A percentile compares a stretch with the other conserved stretches of the same genome.
Conservation (phyloP, 2,329 filamentous ascomycete species). For the Sarocladium kiliense region DNA sequence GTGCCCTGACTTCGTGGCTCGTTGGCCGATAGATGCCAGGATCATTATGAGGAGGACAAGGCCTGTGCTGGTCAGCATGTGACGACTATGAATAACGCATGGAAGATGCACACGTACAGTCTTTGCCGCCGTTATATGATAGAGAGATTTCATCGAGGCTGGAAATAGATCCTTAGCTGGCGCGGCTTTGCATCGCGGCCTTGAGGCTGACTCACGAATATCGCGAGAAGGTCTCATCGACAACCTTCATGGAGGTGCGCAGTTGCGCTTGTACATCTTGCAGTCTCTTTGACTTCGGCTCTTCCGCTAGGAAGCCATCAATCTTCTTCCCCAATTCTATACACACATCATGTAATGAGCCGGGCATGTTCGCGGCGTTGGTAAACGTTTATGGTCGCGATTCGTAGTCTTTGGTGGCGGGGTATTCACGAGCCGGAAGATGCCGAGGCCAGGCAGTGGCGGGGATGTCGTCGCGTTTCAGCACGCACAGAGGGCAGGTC, state of each 20-base stretch:
- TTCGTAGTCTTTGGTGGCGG: not conserved
- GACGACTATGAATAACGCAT: not conserved
- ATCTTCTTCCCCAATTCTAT: slow-evolving; percentile 37
- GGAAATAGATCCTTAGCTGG: too few relatives aligned
- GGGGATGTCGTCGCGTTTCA: not conserved
- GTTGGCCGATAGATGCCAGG: slow-evolving; percentile 55
- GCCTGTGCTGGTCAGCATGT: slow-evolving; percentile 13
- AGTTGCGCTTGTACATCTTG: slow-evolving; percentile 69
- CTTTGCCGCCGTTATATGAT: slow-evolving; percentile 97
- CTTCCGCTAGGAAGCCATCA: slow-evolving; percentile 58
- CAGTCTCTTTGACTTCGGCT: slow-evolving; percentile 51
- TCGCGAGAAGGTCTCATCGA: slow-evolving; percentile 66
- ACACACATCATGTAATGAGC: slow-evolving; percentile 1
- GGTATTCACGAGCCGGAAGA: not conserved
- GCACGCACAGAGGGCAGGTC: too few relatives aligned
- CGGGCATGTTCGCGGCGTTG: not conserved
- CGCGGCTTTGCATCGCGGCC: too few relatives aligned
- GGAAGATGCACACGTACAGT: slow-evolving; percentile 49
- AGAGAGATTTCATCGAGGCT: slow-evolving; percentile 77
- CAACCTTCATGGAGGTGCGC: slow-evolving; percentile 63
- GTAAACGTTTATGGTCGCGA: not conserved
- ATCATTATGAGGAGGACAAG: slow-evolving; percentile 87
- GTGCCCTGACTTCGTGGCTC: slow-evolving; percentile 16
- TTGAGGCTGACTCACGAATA: slow-evolving; percentile 70
- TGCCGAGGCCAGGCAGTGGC: not conserved